Evolutionary conservation across 345 rosid genomes (phyloP).

Genomic region (Brassica juncea): DNA sequence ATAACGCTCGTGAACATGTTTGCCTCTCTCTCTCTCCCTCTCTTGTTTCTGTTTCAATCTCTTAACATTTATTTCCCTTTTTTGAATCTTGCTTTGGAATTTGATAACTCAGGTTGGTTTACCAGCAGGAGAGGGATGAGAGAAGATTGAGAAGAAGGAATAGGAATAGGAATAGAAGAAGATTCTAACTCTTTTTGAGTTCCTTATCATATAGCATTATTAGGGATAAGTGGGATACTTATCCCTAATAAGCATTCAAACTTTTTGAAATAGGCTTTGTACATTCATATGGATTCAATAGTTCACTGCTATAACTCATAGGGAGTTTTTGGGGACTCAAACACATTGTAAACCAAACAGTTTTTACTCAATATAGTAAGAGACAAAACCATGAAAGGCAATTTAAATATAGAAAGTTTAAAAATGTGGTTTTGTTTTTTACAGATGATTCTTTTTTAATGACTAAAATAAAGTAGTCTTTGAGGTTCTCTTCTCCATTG

Average conservation of each 20-base stretch:
- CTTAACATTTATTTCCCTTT: not conserved
- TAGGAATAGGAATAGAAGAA: slow-evolving; percentile 24
- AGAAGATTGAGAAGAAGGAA: slow-evolving; percentile 50
- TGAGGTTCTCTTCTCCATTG: slow-evolving; percentile 27
- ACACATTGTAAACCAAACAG: not conserved
- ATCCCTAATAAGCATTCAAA: not conserved
- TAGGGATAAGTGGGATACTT: no score
- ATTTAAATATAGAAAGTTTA: not conserved
- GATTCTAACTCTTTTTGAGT: not conserved
- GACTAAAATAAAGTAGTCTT: slow-evolving; percentile 30
- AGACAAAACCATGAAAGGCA: not conserved
- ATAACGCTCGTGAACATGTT: slow-evolving; percentile 56
- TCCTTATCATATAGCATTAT: not conserved
- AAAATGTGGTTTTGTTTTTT: not conserved
- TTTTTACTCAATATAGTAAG: not conserved
- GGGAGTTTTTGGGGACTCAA: not conserved
- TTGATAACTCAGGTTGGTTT: not conserved
- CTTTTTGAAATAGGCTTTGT: not conserved
- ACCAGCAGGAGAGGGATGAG: slow-evolving; percentile 46
- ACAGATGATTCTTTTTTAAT: slow-evolving; percentile 33
- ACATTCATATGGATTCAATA: not conserved
- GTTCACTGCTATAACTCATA: not conserved
- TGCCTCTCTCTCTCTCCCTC: slow-evolving; percentile 12
- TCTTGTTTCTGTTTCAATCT: not conserved
- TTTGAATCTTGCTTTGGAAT: slow-evolving; percentile 1